Conservation (phyloP, 75 land plant species). For the Sequoiadendron giganteum region DNA sequence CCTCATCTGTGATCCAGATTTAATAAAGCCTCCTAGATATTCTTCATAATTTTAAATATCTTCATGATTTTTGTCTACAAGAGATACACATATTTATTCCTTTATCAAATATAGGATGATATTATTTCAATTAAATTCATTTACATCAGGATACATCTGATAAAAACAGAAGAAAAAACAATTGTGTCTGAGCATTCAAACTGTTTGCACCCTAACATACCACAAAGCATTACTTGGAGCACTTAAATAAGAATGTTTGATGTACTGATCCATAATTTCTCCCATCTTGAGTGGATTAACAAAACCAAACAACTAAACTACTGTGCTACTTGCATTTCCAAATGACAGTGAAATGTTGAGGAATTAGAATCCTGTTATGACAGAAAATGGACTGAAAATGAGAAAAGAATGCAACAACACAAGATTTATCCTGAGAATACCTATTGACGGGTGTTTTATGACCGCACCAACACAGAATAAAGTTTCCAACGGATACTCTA, state of each 20-base stretch:
- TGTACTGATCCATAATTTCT: no score
- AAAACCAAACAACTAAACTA: no score
- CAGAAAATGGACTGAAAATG: no score
- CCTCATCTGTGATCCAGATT: not conserved
- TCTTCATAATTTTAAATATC: not conserved
- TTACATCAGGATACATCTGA: not conserved
- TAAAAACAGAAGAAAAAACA: not conserved
- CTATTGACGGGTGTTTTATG: no score
- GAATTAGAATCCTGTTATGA: no score
- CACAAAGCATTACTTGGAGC: not conserved
- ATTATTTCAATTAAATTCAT: not conserved
- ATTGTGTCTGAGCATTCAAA: not conserved
- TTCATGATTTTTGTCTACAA: not conserved
- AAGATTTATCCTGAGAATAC: no score
- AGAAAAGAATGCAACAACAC: no score
- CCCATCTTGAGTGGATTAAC: no score
- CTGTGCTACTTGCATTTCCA: no score
- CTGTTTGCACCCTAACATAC: not conserved
- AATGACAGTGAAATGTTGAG: no score
- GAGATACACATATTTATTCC: not conserved
- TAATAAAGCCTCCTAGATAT: not conserved
- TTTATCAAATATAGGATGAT: not conserved
- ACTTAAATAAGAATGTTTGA: not conserved
- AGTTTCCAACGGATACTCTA: no score
- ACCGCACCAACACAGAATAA: no score